These are phyloP conservation scores for Rhizopogon vesiculosus DNA, from an alignment of 768 basidiomycete species.

Conservation along the genomic window DNA sequence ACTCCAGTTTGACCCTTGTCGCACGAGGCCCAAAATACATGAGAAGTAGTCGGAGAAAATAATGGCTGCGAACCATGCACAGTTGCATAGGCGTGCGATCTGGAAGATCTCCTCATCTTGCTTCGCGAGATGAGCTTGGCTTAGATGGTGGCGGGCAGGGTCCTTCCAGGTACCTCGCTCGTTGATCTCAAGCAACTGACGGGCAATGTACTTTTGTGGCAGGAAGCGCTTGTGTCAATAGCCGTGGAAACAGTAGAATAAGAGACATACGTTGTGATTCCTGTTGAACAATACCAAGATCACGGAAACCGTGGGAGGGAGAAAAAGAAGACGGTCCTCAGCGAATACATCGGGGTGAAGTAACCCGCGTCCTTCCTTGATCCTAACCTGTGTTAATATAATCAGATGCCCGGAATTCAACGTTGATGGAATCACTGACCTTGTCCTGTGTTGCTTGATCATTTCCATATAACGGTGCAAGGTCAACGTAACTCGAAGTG, in stretches of 20 bases:
- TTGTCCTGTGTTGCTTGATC: slow-evolving; percentile 55
- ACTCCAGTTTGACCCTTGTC: slow-evolving; percentile 74
- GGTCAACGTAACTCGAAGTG: slow-evolving; percentile 84
- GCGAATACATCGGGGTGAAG: slow-evolving; percentile 72
- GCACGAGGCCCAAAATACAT: slow-evolving; percentile 68
- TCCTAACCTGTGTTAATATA: slow-evolving; percentile 26
- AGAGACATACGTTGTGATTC: slow-evolving; percentile 71
- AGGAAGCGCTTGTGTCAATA: neutral
- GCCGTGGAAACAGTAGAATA: neutral
- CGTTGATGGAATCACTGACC: slow-evolving; percentile 20
- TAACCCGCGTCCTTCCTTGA: slow-evolving; percentile 61
- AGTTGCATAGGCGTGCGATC: slow-evolving; percentile 72
- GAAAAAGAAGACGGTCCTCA: slow-evolving; percentile 70
- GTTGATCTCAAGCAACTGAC: slow-evolving; percentile 74
- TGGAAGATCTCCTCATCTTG: slow-evolving; percentile 86
- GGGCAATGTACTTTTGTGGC: slow-evolving; percentile 63
- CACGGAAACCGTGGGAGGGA: slow-evolving; percentile 73
- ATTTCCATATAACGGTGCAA: slow-evolving; percentile 79
- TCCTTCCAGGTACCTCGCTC: slow-evolving; percentile 62
- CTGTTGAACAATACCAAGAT: slow-evolving; percentile 76
- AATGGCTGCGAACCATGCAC: slow-evolving; percentile 71
- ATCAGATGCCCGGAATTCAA: no score
- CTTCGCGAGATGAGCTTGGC: slow-evolving; percentile 31
- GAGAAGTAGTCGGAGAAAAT: slow-evolving; percentile 87
- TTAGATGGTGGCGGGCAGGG: slow-evolving; percentile 39